Evolutionary conservation across 352 stramenopile species (phyloP), one percentile per base, ranked within the genome.

Genomic region (Phytophthora syringae): DNA sequence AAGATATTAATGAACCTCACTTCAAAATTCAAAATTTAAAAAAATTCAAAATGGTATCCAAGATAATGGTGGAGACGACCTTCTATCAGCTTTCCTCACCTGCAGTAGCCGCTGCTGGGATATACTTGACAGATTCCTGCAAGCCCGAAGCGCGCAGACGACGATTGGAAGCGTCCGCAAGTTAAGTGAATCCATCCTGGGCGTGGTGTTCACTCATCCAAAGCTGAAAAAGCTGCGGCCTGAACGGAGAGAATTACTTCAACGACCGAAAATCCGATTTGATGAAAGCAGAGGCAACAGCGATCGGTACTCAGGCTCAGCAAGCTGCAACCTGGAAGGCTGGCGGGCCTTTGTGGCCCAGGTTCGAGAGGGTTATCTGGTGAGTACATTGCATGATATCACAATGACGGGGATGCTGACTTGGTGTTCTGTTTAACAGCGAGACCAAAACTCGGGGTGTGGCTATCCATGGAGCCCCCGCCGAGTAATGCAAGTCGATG

Each of bases 301-400:
- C 12, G 51, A 57, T 12, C 30, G 10, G 13, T 37, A 36, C 30
- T 7, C n/a, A 36, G 30, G 10, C n/a, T 22, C 18, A 1, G 45
- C 60, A 12, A 60, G 60, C n/a, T 70, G 60, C 36, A 67, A 72
- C 36, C 44, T 75, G 24, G 36, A 34, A 0, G 67, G 67, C 3
- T 75, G 67, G 67, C 39, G 39, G 21, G 45, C 43, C 32, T 75
- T 75, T 22, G 56, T 75, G 18, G 67, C 67, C 3, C 67, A 75
- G 65, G 48, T 75, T 9, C 62, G 67, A 22, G 61, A 75, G 56
- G 62, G 47, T 16, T 71, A 72, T 12, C 32, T 75, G 62, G 67
- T 75, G 30, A 32, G 61, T 65, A 12, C 7, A 22, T 47, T 50
- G n/a, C n/a, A n/a, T n/a, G n/a, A n/a, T n/a, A n/a, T n/a, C n/a